Percentiles rank a stretch among this genome's conserved stretches.
Evolutionary conservation across 176 grass and related monocot species (phyloP).

Genomic region (Pontederia crassipes): DNA sequence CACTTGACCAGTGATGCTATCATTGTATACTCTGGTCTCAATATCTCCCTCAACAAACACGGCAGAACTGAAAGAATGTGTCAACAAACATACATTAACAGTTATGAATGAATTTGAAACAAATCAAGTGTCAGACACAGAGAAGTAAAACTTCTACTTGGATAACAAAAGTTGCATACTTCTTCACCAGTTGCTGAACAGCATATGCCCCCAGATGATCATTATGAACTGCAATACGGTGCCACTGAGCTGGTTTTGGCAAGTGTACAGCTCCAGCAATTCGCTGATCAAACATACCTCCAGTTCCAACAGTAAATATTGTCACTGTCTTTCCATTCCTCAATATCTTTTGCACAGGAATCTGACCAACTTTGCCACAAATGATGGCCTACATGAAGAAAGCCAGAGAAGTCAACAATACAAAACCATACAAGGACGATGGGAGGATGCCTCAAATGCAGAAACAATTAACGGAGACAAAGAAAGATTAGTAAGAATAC

Average conservation of each 20-base stretch:
- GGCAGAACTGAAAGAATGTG: constrained; percentile 32
- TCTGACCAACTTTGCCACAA: constrained; percentile 81
- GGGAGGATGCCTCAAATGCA: not conserved
- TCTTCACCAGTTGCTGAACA: constrained; percentile 79
- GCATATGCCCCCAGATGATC: constrained; percentile 50
- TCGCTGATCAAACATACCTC: constrained; percentile 91
- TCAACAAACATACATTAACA: not conserved
- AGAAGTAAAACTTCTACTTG: not conserved
- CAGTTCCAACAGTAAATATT: constrained; percentile 87
- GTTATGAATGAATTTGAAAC: not conserved
- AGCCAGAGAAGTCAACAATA: not conserved
- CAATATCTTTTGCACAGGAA: constrained; percentile 82
- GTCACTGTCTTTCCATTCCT: constrained; percentile 70
- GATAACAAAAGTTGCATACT: constrained; percentile 32
- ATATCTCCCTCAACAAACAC: constrained; percentile 97
- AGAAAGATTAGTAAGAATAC: constrained; percentile 24
- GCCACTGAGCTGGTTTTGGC: constrained; percentile 85
- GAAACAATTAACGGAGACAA: not conserved
- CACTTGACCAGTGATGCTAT: constrained; percentile 61
- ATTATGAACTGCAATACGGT: constrained; percentile 72
- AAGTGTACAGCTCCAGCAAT: constrained; percentile 38
- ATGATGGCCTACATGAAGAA: constrained; percentile 67
- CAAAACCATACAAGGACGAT: not conserved
- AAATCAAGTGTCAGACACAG: not conserved
- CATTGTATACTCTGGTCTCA: constrained; percentile 92